Conservation (phyloP, 2,329 filamentous ascomycete species). For the Teratosphaeria epicoccoides region DNA sequence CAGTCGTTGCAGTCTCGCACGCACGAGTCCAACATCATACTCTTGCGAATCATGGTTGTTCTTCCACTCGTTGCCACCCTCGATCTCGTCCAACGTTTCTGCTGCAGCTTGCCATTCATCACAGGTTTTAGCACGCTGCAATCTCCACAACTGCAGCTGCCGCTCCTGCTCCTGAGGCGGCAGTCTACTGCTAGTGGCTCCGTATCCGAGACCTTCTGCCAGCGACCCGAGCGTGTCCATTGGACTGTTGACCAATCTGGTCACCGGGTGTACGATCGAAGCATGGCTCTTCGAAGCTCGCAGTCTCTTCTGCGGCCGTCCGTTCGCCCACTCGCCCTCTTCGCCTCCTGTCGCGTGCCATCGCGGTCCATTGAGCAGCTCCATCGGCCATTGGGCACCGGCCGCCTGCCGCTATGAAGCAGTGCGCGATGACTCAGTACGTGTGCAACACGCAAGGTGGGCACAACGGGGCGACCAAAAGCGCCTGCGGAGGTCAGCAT, state of each 20-base stretch:
- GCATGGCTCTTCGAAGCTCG: slow-evolving; percentile 8
- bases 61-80: slow-evolving; percentile 77
- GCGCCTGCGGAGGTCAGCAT: not conserved
- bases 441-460: not conserved
- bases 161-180: not conserved
- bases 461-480: not conserved
- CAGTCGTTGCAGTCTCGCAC: slow-evolving; percentile 50
- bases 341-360: not conserved
- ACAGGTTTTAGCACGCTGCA: slow-evolving; percentile 32
- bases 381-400: slow-evolving; percentile 9
- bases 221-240: slow-evolving; percentile 8
- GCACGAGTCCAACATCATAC: slow-evolving; percentile 80
- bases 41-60: slow-evolving; percentile 68
- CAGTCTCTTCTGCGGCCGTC: slow-evolving; percentile 6
- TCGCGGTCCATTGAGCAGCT: not conserved
- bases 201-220: slow-evolving; percentile 6
- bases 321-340: slow-evolving; percentile 2
- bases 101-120: slow-evolving; percentile 85
- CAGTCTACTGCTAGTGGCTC: not conserved
- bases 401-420: not conserved
- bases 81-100: slow-evolving; percentile 66
- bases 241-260: slow-evolving; percentile 7
- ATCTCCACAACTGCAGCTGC: not conserved
- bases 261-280: slow-evolving; percentile 8
- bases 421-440: too few species aligned